These are phyloP conservation scores for Zanthoxylum bungeanum DNA, from an alignment of 345 rosid genomes.

Conservation along the genomic window DNA sequence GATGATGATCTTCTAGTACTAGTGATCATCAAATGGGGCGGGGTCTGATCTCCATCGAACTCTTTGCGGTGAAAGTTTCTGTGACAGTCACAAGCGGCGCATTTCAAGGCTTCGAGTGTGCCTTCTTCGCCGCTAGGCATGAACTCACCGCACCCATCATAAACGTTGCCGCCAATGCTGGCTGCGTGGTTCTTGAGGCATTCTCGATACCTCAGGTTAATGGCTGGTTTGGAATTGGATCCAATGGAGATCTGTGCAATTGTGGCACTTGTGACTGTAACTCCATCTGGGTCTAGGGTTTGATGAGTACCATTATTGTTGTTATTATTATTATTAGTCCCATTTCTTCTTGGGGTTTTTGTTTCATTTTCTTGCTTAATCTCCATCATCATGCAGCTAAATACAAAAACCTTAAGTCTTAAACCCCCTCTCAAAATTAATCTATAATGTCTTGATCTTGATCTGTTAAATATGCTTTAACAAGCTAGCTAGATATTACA, in stretches of 20 bases:
- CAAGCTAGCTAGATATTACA: too few species aligned
- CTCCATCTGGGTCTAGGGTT: too few species aligned
- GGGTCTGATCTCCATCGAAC: conserved; percentile 50
- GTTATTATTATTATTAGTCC: conserved; percentile 39
- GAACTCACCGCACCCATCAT: conserved; percentile 96
- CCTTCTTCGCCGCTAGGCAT: conserved; percentile 97
- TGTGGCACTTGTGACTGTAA: too few species aligned
- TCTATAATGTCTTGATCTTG: too few species aligned
- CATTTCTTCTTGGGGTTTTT: conserved; percentile 41
- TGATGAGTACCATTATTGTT: conserved; percentile 50
- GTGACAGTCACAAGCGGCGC: conserved; percentile 96
- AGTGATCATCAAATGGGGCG: conserved; percentile 16
- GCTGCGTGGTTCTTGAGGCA: conserved; percentile 95
- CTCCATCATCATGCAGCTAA: conserved; percentile 30
- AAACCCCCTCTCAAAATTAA: too few species aligned
- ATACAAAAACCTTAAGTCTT: too few species aligned
- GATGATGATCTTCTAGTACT: too few species aligned
- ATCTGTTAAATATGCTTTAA: too few species aligned
- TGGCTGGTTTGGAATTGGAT: too few species aligned
- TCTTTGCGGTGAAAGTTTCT: conserved; percentile 93
- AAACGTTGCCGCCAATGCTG: conserved; percentile 71
- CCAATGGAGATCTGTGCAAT: too few species aligned
- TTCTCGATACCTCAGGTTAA: conserved; percentile 85
- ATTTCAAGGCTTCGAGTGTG: conserved; percentile 68
- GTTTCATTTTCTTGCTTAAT: conserved; percentile 39